Evolutionary conservation across 1,284 basidiomycete genomes (phyloP), one percentile per base, ranked within the genome.

Genomic region (Ceratobasidium sp.): DNA sequence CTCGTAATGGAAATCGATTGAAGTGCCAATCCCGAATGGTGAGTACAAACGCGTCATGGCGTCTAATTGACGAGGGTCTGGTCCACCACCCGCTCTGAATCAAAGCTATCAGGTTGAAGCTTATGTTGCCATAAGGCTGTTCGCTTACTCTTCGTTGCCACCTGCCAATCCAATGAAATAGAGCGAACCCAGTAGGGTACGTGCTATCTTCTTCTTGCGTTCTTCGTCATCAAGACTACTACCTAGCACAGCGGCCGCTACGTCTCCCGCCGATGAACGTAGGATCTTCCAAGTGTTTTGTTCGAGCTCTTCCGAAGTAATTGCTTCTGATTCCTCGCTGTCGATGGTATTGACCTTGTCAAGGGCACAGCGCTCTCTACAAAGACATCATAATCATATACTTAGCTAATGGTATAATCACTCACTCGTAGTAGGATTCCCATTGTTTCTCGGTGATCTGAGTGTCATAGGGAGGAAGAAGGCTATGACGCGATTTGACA

Each of bases 371-470:
- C 67, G 54, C 32, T 70, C 67, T 1, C 67, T 70, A 21, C 8
- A 13, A 62, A 13, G n/a, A 11, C 1, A 1, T 32, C 6, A 44
- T 57, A 38, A 41, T 11, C n/a, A 7, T 41, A 23, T n/a, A 30
- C 9, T 30, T 50, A 46, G 35, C 4, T 5, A 38, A 38, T 5
- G 11, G 1, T 18, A 38, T 38, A 32, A 43, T 35, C 26, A 30
- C 67, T 47, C 49, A 70, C 67, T 58, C 41, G 30, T 70, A 41
- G 35, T 58, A 70, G 3, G 54, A 14, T 44, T 70, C 58, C 67
- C 55, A 70, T 70, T 70, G 67, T 8, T 26, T 44, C 58, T 70
- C 67, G 55, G 43, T 70, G 67, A 70, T 70, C 26, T 28, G 35
- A 1, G 43, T 57, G 28, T 70, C 30, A 18, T 59, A 70, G 5